Conservation (phyloP, 805 yeast species). For the Yarrowia hollandica region DNA sequence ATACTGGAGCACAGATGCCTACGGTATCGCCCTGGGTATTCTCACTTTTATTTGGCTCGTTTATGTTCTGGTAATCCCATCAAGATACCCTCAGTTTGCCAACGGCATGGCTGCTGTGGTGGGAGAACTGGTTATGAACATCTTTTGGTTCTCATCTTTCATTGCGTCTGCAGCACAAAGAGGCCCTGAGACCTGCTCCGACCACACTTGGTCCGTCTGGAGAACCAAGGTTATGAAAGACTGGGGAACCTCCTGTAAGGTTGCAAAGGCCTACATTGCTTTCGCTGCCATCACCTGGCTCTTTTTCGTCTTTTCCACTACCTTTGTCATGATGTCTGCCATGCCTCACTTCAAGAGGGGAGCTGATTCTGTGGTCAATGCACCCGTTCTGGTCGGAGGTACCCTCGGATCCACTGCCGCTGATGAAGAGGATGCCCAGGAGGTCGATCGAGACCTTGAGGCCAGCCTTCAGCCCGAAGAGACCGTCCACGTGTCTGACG, state of each 20-base stretch:
- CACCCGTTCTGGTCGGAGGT: not conserved
- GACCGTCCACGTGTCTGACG: slow-evolving; percentile 17
- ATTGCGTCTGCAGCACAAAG: slow-evolving; percentile 26
- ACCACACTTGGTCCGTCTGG: not conserved
- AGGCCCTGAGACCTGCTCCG: slow-evolving; percentile 13
- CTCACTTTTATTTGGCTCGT: slow-evolving; percentile 1
- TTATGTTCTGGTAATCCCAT: not conserved
- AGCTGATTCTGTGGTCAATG: not conserved
- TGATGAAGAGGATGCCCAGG: not conserved
- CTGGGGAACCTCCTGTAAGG: slow-evolving; percentile 19
- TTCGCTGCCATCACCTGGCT: slow-evolving; percentile 29
- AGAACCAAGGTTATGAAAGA: not conserved
- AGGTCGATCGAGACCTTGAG: not conserved
- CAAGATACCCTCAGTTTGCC: slow-evolving; percentile 25
- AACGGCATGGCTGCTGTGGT: slow-evolving; percentile 11
- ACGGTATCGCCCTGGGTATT: not conserved
- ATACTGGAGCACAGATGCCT: slow-evolving; percentile 9
- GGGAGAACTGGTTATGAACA: slow-evolving; percentile 5
- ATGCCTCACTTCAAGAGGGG: slow-evolving; percentile 11
- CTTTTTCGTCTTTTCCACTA: slow-evolving; percentile 17
- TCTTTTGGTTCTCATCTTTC: slow-evolving; percentile 26
- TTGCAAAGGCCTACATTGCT: slow-evolving; percentile 29
- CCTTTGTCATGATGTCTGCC: slow-evolving; percentile 5
- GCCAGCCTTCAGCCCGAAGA: slow-evolving; percentile 11
- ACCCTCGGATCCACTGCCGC: not conserved